phyloP scores from a whole-genome alignment of 345 rosid genomes.

The Rhodamnia rubescens region DNA sequence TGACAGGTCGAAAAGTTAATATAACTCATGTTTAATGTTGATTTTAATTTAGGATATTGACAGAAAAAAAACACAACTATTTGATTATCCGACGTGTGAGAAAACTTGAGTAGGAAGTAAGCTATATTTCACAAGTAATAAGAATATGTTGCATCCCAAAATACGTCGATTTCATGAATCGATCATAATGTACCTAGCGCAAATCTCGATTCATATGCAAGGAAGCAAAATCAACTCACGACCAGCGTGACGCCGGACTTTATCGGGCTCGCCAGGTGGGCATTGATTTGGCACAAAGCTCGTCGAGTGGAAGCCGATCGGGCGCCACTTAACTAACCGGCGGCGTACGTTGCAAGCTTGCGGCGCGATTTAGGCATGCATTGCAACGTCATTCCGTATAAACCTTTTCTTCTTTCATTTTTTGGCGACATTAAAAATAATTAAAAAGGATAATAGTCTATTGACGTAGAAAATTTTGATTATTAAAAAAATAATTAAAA shows the following conservation, averaged over 20 bases:
- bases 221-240: not conserved
- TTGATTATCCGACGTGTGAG: not conserved
- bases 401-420: not conserved
- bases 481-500: not conserved
- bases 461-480: too few species aligned
- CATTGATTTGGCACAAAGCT: not conserved
- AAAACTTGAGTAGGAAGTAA: not conserved
- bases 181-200: not conserved
- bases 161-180: not conserved
- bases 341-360: not conserved
- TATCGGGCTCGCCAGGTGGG: not conserved
- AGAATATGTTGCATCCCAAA: not conserved
- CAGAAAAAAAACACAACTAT: not conserved
- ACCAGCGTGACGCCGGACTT: too few species aligned
- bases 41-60: not conserved
- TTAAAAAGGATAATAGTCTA: too few species aligned
- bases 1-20: not conserved
- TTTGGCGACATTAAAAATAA: fast-evolving
- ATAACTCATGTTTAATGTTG: not conserved
- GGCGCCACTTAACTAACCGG: not conserved
- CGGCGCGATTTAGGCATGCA: not conserved
- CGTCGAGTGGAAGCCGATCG: not conserved
- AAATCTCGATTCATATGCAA: not conserved
- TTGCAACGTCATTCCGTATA: not conserved
- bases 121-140: not conserved